phyloP scores from a whole-genome alignment of 2,329 filamentous ascomycete species.

The Cordyceps fumosorosea region DNA sequence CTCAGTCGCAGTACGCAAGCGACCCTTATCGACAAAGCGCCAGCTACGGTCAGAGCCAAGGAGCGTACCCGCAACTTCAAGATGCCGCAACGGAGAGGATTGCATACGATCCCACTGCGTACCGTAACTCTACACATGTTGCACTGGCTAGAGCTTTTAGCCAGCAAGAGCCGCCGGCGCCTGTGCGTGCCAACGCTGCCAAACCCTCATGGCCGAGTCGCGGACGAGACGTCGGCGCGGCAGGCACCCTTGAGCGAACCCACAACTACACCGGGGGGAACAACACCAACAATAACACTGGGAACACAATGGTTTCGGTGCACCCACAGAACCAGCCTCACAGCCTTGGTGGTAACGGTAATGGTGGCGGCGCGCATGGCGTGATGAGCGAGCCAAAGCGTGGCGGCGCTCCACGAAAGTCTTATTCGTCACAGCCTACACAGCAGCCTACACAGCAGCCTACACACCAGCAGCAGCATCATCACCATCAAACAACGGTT shows the following conservation, averaged over 20 bases:
- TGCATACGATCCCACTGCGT: slow-evolving; percentile 3
- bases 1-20: background rate
- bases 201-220: background rate
- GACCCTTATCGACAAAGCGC: slow-evolving; percentile 2
- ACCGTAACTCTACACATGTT: background rate
- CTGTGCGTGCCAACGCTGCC: background rate
- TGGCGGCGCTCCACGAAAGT: background rate
- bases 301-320: background rate
- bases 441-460: background rate
- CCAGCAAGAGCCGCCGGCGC: background rate
- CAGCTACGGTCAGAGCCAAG: background rate
- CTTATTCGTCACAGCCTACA: background rate
- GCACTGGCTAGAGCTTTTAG: background rate
- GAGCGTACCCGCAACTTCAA: slow-evolving; percentile 4
- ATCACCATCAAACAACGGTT: background rate
- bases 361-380: background rate
- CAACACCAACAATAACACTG: background rate
- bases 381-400: background rate
- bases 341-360: background rate
- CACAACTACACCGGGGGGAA: background rate
- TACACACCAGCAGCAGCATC: no score
- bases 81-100: background rate
- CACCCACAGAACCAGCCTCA: background rate
- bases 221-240: background rate
- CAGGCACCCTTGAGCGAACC: background rate